These are phyloP conservation scores for Mycena kentingensis DNA, from an alignment of 768 basidiomycete genomes.

Conservation along the genomic window DNA sequence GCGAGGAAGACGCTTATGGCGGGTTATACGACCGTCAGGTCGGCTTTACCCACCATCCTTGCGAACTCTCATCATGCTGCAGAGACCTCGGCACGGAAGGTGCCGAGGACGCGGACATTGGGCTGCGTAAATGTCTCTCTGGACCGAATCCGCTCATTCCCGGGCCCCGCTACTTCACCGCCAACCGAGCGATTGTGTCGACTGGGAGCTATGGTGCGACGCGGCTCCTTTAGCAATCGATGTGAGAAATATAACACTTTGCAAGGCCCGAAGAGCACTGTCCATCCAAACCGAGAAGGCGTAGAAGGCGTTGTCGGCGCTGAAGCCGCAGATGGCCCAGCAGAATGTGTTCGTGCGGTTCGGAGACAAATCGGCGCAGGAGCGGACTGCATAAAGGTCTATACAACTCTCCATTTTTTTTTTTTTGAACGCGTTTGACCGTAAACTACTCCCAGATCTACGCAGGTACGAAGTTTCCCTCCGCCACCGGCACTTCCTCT, in stretches of 20 bases:
- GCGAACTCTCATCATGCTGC: not conserved
- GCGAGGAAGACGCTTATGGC: slow-evolving; percentile 59
- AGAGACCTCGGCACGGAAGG: slow-evolving; percentile 74
- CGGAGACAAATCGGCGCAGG: slow-evolving; percentile 64
- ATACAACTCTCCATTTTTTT: not conserved
- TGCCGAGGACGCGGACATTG: slow-evolving; percentile 61
- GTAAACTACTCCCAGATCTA: slow-evolving; percentile 43
- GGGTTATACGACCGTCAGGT: slow-evolving; percentile 67
- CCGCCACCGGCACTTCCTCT: slow-evolving; percentile 18
- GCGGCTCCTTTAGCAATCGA: slow-evolving; percentile 1
- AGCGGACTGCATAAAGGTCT: slow-evolving; percentile 65
- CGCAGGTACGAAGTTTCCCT: slow-evolving; percentile 39
- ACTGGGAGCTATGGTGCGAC: slow-evolving; percentile 60
- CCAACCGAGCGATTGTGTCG: slow-evolving; percentile 58
- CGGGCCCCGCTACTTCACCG: slow-evolving; percentile 66
- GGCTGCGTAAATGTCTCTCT: slow-evolving; percentile 57
- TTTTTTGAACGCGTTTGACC: slow-evolving; percentile 10
- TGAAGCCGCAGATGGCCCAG: slow-evolving; percentile 58
- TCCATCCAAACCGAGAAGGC: slow-evolving; percentile 49
- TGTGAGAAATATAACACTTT: not conserved
- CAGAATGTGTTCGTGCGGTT: slow-evolving; percentile 56
- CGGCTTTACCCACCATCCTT: slow-evolving; percentile 7
- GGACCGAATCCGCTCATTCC: slow-evolving; percentile 49
- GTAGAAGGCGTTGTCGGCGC: slow-evolving; percentile 60
- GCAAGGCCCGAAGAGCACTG: slow-evolving; percentile 54